Base-by-base conservation (phyloP, 2,329 filamentous ascomycete genomes). In the Calycina herbarum region DNA sequence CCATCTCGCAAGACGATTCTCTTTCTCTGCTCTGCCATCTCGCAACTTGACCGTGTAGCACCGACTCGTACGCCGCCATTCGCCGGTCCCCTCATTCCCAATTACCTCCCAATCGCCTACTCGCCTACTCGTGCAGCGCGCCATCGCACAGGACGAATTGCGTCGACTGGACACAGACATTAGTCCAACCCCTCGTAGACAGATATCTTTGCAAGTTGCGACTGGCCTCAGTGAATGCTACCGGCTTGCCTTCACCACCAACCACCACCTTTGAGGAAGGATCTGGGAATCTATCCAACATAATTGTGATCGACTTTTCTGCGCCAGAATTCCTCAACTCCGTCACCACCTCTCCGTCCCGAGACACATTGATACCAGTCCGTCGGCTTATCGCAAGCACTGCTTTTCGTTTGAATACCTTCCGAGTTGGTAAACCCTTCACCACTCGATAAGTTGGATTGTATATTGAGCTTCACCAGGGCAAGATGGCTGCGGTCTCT, bases 401-500 rank as follows among this genome's bases (percentile, higher is more conserved):
- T 35, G 17, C 58, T 24, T 40, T 45, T 27, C 33, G 15, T 54
- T 40, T 51, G 11, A 29, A 51, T 51, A 51, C 4, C 5, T 20
- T 3, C 42, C 59, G 31, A 61, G 24, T 17, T 29, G n/a, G 45
- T 51, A 8, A 27, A 51, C 11, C 27, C 15, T 15, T 27, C 45
- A 24, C 20, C 20, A 5, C 35, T 13, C 35, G 35, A 57, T 13
- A 64, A 54, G 29, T 40, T 35, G 20, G 40, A 40, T 27, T 59
- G 35, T 66, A 61, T 62, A 45, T 69, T 59, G 68, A 68, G 38
- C 63, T 61, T 33, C 40, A 56, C 51, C 33, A 67, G 38, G 67
- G 62, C 64, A 67, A 63, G 42, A 77, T 77, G 75, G 75, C 75
- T 74, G 75, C 73, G 70, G 75, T 76, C 69, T 74, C 75, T 64